Base-by-base conservation (phyloP, 495 filamentous ascomycete species). In the Podospora sp. region DNA sequence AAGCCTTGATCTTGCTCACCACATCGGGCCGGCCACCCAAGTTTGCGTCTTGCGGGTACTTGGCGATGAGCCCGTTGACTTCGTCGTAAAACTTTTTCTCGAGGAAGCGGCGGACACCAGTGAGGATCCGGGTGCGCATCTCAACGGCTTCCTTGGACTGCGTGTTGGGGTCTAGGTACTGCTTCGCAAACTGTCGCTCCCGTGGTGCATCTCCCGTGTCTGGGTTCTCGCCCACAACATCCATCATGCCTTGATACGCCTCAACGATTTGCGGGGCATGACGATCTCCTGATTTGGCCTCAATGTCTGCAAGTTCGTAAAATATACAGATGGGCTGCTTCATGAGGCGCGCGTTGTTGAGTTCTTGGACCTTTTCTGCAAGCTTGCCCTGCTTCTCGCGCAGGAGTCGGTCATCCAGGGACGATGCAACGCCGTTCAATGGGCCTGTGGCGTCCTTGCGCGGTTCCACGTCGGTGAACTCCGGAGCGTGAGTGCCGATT, bases 1-100 rank as follows among this genome's bases (percentile, higher is more conserved):
- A 99, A 1, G 92, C 95, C 65, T 92, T 90, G 73, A 97, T 89
- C 79, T 95, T 96, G 81, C 93, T 95, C 68, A 92, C 82, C 1
- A 90, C 87, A 55, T 92, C 91, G 0, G 95, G 95, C 40, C 92
- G 87, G 66, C 95, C 95, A 36, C 95, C 95, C 62, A 97, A 80
- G 72, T 91, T 92, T 11, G 95, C 96, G 74, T 97, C 93, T 58
- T 89, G 85, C 5, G 94, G 93, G 72, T 94, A 91, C 73, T 91
- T 94, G 29, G 85, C 79, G 64, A 98, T 90, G 22, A 89, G 77
- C n/a, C 74, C 79, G 69, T 96, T 90, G 49, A 97, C 81, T 65
- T 92, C 86, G 52, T 82, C 79, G 70, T 88, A 91, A 75, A 95
- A 87, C 69, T 85, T 81, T 66, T 84, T 88, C 73, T 97, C 94